Evolutionary conservation across 2,329 filamentous ascomycete genomes (phyloP), one percentile per base, ranked within the genome.

Genomic region (Blumeria graminis): DNA sequence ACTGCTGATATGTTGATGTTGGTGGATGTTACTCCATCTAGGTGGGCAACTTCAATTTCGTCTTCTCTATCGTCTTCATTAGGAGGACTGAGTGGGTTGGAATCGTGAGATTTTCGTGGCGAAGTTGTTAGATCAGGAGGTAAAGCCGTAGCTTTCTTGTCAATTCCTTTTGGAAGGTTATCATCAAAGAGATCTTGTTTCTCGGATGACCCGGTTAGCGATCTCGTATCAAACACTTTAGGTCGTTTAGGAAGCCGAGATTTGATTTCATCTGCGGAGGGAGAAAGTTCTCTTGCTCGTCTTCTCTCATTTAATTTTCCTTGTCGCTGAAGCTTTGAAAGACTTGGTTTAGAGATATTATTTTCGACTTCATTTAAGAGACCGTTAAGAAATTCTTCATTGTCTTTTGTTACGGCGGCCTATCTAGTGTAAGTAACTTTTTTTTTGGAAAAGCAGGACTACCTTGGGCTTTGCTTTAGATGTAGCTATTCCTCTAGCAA

Each of bases 61-160:
- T 94, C 86, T 22, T 85, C 80, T 1, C 86, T 82, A 45, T 45
- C 41, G 41, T 45, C 41, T 14, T 45, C 41, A 45, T 45, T n/a
- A n/a, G 7, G n/a, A 45, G 22, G 22, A 28, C 22, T 28, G 22
- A 28, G 22, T 28, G 22, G 22, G 22, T 28, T 76, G 34, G 69
- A 70, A 64, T 70, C 76, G 62, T 66, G 71, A 68, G 79, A 78
- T 6, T 87, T 80, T 0, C 92, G 92, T 1, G 92, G 96, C 0
- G 90, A 96, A 10, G 86, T 88, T 43, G 84, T 74, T 1, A 82
- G 80, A 64, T 95, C 89, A 67, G 84, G 89, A 81, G 92, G 90
- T n/a, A 75, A 75, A n/a, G 86, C 70, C 43, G 71, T 67, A 64
- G 82, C 80, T 4, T 70, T 66, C 28, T 74, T 72, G 35, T 76